Base-by-base conservation (phyloP, 345 rosid genomes). In the Euphorbia lathyris region DNA sequence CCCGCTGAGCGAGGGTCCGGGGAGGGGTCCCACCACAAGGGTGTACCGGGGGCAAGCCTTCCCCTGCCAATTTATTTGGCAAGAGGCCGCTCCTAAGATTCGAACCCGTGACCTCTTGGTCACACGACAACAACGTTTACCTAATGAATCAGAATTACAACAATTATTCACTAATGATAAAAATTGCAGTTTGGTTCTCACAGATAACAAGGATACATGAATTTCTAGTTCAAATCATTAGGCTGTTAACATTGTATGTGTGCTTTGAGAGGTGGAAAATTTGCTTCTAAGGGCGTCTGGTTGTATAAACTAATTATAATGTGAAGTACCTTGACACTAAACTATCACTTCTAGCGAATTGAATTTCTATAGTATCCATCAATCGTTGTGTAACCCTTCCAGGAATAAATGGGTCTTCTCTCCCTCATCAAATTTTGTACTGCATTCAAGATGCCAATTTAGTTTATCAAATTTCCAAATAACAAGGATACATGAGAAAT, bases 381-480 rank as follows among this genome's bases (percentile, higher is more conserved):
- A 25, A 34, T 65, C 34, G 1, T 45, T 58, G 30, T 12, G 45
- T 16, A 29, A 2, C 25, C 34, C 19, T 58, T 32, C 16, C 32
- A 50, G 11, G 11, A 23, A 45, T 19, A 65, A 47, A 57, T 34
- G 45, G 48, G 36, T 32, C 20, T 34, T 0, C n/a, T n/a, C 13
- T 25, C 61, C 64, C 50, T 30, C 14, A 8, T 61, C 61, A 20
- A 12, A 50, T 19, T 66, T n/a, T 11, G 48, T 26, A 36, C 71
- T 58, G 71, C 71, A 50, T 42, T 20, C 32, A 25, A 58, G 22
- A 55, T 55, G 16, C 17, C 32, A 29, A 40, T 55, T 60, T 52
- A 42, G 30, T 67, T 71, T 20, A 60, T 71, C 48, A 60, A 26
- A 51, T 22, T 29, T 27, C 64, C 8, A 1, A 32, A 34, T 47